Base-by-base conservation (phyloP, 139 green algal species). In the Chlorella sp. region DNA sequence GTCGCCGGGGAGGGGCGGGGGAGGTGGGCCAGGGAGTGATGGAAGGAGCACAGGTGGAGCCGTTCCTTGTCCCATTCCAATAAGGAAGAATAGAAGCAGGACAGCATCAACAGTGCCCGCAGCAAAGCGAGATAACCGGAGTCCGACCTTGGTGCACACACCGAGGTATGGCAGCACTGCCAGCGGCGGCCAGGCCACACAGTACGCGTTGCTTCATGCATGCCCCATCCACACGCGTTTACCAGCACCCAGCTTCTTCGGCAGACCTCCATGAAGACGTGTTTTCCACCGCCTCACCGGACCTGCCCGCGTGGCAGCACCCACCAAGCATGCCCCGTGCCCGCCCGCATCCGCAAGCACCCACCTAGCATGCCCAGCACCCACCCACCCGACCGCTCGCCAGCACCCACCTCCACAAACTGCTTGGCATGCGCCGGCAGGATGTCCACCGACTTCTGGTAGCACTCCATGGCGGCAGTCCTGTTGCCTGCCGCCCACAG, bases 381-480 rank as follows among this genome's bases (percentile, higher is more conserved):
- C 16, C 34, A 14, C 26, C 69, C 73, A 81, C 75, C 16, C 34
- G 24, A 2, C 69, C 69, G 11, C 34, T 53, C 57, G 34, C 22
- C 60, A 87, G 61, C 83, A 90, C 88, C 75, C 78, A 97, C 96
- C 92, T 96, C 93, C 40, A 96, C 95, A 42, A 98, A 92, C 57
- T 93, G 88, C 81, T 96, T 94, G 34, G 97, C 98, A 89, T 98
- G 96, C 34, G 73, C 85, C 1, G 98, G 96, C 5, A 95, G 96
- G 66, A 99, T 96, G 91, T 99, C 95, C 9, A 99, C 97, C 18
- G 95, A 94, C 71, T 89, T 88, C 84, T 98, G 95, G 88, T 98
- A 99, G 88, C 91, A 97, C 81, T 99, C 96, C 15, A 95, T 90
- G 26, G 98, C 97, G 61, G 96, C 97, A 7, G 80, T 79, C 11